These are phyloP conservation scores for Metschnikowia sp. DNA, from an alignment of 805 yeast species.

Conservation along the genomic window DNA sequence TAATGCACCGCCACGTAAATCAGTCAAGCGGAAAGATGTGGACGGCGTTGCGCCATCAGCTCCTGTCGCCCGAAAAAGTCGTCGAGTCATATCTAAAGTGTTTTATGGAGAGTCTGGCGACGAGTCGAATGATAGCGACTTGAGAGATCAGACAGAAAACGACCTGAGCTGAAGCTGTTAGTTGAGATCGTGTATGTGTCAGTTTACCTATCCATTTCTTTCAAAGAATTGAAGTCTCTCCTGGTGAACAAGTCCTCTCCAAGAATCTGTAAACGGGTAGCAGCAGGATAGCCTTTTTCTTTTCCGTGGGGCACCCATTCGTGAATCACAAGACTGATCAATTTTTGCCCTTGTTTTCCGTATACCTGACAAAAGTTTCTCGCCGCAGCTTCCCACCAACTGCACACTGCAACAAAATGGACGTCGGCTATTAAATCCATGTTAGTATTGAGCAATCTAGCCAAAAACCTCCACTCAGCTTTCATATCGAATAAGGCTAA, in stretches of 20 bases:
- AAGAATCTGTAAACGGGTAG: conserved; percentile 68
- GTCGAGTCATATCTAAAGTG: conserved; percentile 14
- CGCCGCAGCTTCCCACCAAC: conserved; percentile 93
- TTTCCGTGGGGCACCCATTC: conserved; percentile 53
- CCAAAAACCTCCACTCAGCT: conserved; percentile 64
- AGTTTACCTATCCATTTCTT: conserved; percentile 36
- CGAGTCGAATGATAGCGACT: conserved; percentile 18
- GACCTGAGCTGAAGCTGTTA: too few species aligned
- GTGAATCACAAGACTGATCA: conserved; percentile 45
- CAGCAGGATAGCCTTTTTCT: conserved; percentile 63
- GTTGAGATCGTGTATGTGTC: too few species aligned
- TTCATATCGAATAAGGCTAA: conserved; percentile 34
- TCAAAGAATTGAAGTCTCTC: conserved; percentile 45
- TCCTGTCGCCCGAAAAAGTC: conserved; percentile 25
- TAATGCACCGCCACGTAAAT: background rate
- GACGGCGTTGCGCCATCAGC: conserved; percentile 14
- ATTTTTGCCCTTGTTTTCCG: conserved; percentile 68
- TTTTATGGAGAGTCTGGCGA: conserved; percentile 16
- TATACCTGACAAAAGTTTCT: conserved; percentile 50
- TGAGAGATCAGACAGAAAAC: background rate
- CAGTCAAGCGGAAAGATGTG: background rate
- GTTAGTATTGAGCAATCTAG: conserved; percentile 64
- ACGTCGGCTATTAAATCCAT: conserved; percentile 51
- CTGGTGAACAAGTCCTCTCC: conserved; percentile 72
- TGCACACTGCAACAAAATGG: conserved; percentile 67